These are phyloP conservation scores for Hemerocallis citrina DNA, from an alignment of 106 monocot species.

Conservation along the genomic window DNA sequence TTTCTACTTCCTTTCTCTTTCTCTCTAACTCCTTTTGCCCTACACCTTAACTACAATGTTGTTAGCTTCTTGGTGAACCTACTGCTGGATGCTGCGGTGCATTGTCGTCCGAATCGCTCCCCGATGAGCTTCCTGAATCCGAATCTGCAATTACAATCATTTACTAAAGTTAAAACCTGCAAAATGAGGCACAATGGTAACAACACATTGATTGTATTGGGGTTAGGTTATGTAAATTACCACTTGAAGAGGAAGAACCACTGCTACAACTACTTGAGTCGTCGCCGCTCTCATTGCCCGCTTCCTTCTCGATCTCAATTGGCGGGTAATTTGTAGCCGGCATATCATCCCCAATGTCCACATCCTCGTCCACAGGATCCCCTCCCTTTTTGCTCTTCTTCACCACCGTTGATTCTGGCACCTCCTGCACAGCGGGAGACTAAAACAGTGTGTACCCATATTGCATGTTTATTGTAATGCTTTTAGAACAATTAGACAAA, in stretches of 20 bases:
- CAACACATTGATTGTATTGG: too few species aligned
- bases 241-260: conserved; percentile 56
- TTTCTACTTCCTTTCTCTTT: too few species aligned
- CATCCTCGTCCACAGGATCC: conserved; percentile 66
- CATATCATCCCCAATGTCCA: conserved; percentile 91
- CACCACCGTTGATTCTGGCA: not conserved
- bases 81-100: conserved; percentile 17
- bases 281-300: conserved; percentile 48
- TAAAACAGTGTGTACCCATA: too few species aligned
- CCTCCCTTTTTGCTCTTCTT: conserved; percentile 36
- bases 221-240: too few species aligned
- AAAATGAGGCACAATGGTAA: too few species aligned
- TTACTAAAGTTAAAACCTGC: too few species aligned
- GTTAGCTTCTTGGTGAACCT: conserved; percentile 12
- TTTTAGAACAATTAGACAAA: too few species aligned
- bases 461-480: too few species aligned
- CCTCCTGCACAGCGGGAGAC: conserved; percentile 3
- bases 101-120: conserved; percentile 38
- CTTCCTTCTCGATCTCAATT: conserved; percentile 63
- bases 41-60: not conserved
- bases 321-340: conserved; percentile 57
- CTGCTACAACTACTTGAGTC: too few species aligned
- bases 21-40: too few species aligned
- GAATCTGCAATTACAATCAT: conserved; percentile 38
- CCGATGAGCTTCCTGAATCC: conserved; percentile 58